Conservation (phyloP, 176 grass and related monocot species). For the Elymus sibiricus region DNA sequence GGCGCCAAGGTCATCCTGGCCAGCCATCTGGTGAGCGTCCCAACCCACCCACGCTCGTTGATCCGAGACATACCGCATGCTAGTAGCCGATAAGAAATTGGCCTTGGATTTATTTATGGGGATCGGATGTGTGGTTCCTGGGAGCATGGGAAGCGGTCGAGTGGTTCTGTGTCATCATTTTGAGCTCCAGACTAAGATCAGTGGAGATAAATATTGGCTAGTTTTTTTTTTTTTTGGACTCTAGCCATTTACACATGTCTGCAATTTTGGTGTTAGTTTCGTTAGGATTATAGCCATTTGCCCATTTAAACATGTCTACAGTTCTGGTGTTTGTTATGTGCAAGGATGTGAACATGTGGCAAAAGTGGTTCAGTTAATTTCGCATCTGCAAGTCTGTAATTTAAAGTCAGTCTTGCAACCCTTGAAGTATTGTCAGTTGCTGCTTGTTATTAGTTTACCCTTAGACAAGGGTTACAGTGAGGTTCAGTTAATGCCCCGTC, state of each 20-base stretch:
- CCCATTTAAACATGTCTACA: neutral
- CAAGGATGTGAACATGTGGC: neutral
- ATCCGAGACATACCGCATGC: neutral
- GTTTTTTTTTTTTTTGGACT: neutral
- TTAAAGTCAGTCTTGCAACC: neutral
- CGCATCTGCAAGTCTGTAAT: neutral
- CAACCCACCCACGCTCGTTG: neutral
- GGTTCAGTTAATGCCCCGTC: neutral
- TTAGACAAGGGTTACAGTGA: neutral
- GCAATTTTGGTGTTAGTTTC: neutral
- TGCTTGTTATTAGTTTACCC: neutral
- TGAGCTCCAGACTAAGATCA: neutral
- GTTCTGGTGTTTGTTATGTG: neutral
- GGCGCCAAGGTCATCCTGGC: slow-evolving; percentile 84
- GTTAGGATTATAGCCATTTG: neutral
- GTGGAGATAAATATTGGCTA: neutral
- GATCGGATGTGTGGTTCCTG: neutral
- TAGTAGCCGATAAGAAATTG: neutral
- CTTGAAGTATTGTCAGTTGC: neutral
- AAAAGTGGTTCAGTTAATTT: neutral
- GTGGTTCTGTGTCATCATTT: neutral
- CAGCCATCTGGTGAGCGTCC: slow-evolving; percentile 57
- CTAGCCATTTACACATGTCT: neutral
- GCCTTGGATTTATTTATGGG: neutral
- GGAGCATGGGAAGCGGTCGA: neutral